These are phyloP conservation scores for Trichopus zeylanicus DNA, from an alignment of 116 monocot species.

Conservation along the genomic window DNA sequence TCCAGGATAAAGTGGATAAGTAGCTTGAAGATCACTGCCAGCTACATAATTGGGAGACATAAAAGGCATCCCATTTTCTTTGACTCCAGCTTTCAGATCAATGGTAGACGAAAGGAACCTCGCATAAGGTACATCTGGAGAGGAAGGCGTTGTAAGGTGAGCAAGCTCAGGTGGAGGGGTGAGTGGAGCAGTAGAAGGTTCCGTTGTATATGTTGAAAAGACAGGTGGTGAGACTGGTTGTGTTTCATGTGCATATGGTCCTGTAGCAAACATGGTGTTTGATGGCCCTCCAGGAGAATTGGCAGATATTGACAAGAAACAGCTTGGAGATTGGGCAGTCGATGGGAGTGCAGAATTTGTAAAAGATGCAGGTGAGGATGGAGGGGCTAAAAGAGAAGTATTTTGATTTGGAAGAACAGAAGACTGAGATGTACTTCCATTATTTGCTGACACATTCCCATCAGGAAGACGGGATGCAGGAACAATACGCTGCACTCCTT, in stretches of 20 bases:
- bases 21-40: constrained; percentile 58
- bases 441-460: constrained; percentile 43
- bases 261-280: constrained; percentile 78
- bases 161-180: constrained; percentile 96
- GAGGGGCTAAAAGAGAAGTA: constrained; percentile 86
- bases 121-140: constrained; percentile 95
- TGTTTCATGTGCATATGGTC: constrained; percentile 96
- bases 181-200: constrained; percentile 94
- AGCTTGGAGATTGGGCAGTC: constrained; percentile 81
- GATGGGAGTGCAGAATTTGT: constrained; percentile 91
- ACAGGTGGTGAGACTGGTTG: constrained; percentile 96
- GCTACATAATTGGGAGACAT: constrained; percentile 44
- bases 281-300: constrained; percentile 68
- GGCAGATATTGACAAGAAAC: constrained; percentile 79
- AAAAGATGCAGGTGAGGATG: constrained; percentile 96
- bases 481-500: constrained; percentile 76
- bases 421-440: constrained; percentile 37
- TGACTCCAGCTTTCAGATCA: constrained; percentile 38
- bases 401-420: constrained; percentile 48
- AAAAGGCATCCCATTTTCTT: constrained; percentile 39
- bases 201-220: constrained; percentile 95
- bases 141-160: constrained; percentile 90
- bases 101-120: constrained; percentile 76
- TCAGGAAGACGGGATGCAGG: constrained; percentile 81
- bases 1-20: constrained; percentile 79